Conservation (phyloP, 2,329 filamentous ascomycete species). For the Sclerotinia trifoliorum region DNA sequence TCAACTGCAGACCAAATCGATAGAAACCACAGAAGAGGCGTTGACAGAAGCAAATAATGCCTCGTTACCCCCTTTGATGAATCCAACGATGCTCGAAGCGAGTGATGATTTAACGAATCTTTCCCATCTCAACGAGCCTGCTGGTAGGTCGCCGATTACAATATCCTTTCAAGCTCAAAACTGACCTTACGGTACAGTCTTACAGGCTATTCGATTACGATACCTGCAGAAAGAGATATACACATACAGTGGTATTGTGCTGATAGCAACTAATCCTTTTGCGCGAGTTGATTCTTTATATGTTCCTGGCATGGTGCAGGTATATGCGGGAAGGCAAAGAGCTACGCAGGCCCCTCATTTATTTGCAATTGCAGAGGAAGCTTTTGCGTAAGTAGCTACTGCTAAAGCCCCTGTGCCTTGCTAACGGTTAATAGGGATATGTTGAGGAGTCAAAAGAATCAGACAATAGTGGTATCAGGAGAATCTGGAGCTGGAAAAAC, state of each 20-base stretch:
- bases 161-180: not conserved
- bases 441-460: slow-evolving; percentile 92
- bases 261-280: slow-evolving; percentile 98
- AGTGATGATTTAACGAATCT: slow-evolving; percentile 97
- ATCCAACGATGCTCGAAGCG: slow-evolving; percentile 95
- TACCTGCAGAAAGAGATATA: slow-evolving; percentile 99
- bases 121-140: slow-evolving; percentile 97
- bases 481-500: slow-evolving; percentile 99
- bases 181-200: slow-evolving; percentile 55
- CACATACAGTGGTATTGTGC: slow-evolving; percentile 97
- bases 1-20: slow-evolving; percentile 63
- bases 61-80: slow-evolving; percentile 90
- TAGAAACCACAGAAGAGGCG: slow-evolving; percentile 74
- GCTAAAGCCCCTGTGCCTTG: slow-evolving; percentile 18
- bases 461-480: slow-evolving; percentile 98
- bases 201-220: slow-evolving; percentile 95
- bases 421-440: slow-evolving; percentile 72
- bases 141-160: slow-evolving; percentile 62
- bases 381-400: slow-evolving; percentile 73
- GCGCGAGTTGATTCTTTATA: slow-evolving; percentile 97
- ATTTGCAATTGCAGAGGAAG: slow-evolving; percentile 98
- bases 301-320: slow-evolving; percentile 99
- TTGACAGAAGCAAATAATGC: slow-evolving; percentile 75
- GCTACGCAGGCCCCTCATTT: slow-evolving; percentile 96
- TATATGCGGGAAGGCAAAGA: slow-evolving; percentile 95